These are phyloP conservation scores for Colletotrichum sp. DNA, from an alignment of 2,329 filamentous ascomycete genomes.

Conservation along the genomic window DNA sequence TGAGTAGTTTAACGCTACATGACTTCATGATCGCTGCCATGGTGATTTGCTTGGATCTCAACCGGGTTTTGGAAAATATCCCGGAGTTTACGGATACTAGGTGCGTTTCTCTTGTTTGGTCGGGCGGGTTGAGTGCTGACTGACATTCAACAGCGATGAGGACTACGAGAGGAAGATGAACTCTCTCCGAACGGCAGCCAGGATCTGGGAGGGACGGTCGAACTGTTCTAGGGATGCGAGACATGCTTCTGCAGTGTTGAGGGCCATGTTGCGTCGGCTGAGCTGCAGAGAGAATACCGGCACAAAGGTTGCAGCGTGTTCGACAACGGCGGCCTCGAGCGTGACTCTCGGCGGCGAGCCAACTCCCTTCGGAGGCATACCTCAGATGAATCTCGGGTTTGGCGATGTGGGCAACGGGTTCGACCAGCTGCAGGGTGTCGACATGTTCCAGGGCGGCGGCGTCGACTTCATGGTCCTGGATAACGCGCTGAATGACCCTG, in stretches of 20 bases:
- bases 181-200: conserved; percentile 43
- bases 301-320: neutral
- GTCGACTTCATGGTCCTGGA: conserved; percentile 40
- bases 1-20: conserved; percentile 56
- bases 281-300: neutral
- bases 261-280: conserved; percentile 39
- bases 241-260: conserved; percentile 46
- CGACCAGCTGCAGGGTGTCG: neutral
- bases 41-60: conserved; percentile 60
- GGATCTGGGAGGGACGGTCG: conserved; percentile 46
- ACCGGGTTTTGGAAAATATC: neutral
- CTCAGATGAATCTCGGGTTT: neutral
- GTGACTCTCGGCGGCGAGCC: conserved; percentile 18
- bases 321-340: neutral
- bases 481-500: conserved; percentile 35
- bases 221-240: conserved; percentile 43
- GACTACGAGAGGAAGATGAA: conserved; percentile 39
- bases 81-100: conserved; percentile 39
- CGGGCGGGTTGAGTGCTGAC: conserved; percentile 15
- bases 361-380: neutral
- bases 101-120: conserved; percentile 25
- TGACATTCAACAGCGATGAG: conserved; percentile 20
- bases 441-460: conserved; percentile 28
- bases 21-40: conserved; percentile 65
- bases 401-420: neutral